phyloP scores from a whole-genome alignment of 2,329 filamentous ascomycete species.

The Penicillium hesseltinei region DNA sequence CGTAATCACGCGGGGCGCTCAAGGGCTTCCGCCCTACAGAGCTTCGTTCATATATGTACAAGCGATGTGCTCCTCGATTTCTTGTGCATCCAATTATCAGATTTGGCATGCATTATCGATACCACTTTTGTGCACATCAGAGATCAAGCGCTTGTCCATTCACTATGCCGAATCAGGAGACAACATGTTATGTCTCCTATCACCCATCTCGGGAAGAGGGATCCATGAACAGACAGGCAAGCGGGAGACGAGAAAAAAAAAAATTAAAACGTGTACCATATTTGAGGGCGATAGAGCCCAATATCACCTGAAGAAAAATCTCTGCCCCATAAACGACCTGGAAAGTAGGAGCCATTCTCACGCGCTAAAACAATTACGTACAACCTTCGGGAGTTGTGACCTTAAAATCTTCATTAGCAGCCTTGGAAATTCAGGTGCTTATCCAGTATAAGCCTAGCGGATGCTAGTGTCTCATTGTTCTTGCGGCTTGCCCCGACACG shows the following conservation, averaged over 20 bases:
- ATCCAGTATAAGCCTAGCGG: constrained; percentile 4
- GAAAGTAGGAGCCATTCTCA: background rate
- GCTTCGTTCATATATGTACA: background rate
- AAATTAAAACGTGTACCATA: background rate
- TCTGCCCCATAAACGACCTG: background rate
- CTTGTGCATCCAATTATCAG: background rate
- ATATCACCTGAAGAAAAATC: background rate
- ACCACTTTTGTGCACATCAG: background rate
- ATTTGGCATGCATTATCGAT: background rate
- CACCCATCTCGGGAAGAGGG: background rate
- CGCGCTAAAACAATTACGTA: background rate
- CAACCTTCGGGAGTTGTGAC: background rate
- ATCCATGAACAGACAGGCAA: background rate
- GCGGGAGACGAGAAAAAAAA: background rate
- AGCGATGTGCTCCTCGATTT: background rate
- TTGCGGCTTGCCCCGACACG: background rate
- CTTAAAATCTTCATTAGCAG: background rate
- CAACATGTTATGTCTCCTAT: background rate
- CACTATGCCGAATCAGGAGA: background rate
- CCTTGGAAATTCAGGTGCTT: background rate
- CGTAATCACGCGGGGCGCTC: background rate
- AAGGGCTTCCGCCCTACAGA: background rate
- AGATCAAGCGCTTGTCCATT: background rate
- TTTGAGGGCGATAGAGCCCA: background rate
- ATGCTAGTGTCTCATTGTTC: background rate